Evolutionary conservation across 2,329 filamentous ascomycete species (phyloP).

Genomic region (Monosporascus sp.): DNA sequence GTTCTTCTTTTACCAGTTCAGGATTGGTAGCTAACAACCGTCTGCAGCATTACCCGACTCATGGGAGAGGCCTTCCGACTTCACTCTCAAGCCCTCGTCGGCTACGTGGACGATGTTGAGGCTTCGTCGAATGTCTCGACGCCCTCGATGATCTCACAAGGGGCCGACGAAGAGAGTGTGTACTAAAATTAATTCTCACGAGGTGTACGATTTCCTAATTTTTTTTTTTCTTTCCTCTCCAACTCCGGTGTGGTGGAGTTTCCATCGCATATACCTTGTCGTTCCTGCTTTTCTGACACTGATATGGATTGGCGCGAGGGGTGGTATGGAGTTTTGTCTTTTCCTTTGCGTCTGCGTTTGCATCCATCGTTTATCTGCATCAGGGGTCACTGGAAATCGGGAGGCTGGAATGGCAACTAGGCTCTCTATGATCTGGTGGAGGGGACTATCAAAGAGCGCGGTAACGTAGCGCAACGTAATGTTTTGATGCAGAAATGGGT

Average conservation of each 20-base stretch:
- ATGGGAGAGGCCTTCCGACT: constrained; percentile 99
- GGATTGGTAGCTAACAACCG: constrained; percentile 38
- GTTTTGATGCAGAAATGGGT: constrained; percentile 32
- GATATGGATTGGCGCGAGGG: constrained; percentile 25
- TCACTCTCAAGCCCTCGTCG: constrained; percentile 88
- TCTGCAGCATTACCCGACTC: constrained; percentile 73
- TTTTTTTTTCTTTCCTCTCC: constrained; percentile 25
- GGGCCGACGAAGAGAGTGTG: constrained; percentile 66
- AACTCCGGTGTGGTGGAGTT: constrained; percentile 27
- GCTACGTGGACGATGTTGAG: constrained; percentile 83
- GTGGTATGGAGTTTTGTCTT: constrained; percentile 24
- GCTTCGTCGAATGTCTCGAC: constrained; percentile 65
- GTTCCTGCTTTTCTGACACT: constrained; percentile 24
- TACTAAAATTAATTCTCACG: constrained; percentile 53
- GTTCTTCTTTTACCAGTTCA: background rate
- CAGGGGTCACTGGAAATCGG: constrained; percentile 27
- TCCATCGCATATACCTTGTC: constrained; percentile 43
- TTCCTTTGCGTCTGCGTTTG: constrained; percentile 24
- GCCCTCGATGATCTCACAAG: constrained; percentile 67
- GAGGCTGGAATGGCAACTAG: constrained; percentile 25
- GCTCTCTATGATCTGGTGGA: constrained; percentile 26
- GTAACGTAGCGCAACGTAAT: constrained; percentile 28
- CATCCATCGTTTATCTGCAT: constrained; percentile 29
- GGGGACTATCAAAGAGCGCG: constrained; percentile 20
- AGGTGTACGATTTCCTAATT: constrained; percentile 48